Evolutionary conservation across 345 rosid species (phyloP).

Genomic region (Eucalyptus sp.): DNA sequence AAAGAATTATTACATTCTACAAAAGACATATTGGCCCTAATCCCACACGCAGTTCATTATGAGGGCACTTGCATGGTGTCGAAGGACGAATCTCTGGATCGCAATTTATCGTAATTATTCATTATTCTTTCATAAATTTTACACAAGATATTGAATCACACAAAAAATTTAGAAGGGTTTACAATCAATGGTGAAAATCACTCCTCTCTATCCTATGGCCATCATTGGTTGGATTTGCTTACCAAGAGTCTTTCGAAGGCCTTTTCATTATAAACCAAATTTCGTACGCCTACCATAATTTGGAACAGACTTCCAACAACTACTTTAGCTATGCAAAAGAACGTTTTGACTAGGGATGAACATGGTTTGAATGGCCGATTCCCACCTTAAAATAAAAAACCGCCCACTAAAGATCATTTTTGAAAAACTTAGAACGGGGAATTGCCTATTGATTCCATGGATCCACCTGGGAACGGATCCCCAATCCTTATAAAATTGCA

Average conservation of each 20-base stretch:
- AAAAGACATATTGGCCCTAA: not conserved
- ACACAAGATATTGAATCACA: not conserved
- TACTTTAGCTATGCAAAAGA: not conserved
- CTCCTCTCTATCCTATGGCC: not conserved
- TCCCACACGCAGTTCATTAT: not conserved
- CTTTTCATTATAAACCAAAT: not conserved
- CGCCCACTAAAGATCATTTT: too few species aligned
- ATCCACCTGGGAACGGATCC: too few species aligned
- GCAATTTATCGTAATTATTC: not conserved
- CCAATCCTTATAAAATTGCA: too few species aligned
- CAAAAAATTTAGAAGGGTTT: not conserved
- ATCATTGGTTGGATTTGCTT: not conserved
- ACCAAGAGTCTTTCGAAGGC: not conserved
- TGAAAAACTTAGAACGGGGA: too few species aligned
- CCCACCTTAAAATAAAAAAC: too few species aligned
- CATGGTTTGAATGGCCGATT: too few species aligned
- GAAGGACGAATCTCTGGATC: not conserved
- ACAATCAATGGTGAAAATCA: not conserved
- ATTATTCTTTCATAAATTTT: not conserved
- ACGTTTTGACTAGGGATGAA: not conserved
- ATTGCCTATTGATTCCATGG: rapidly evolving
- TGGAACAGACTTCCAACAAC: not conserved
- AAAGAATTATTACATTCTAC: not conserved
- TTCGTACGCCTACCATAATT: not conserved
- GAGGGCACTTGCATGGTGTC: not conserved